Percentiles rank a stretch among this genome's conserved stretches.
Evolutionary conservation across 176 grass and related monocot species (phyloP).

Genomic region (Musa acuminata): DNA sequence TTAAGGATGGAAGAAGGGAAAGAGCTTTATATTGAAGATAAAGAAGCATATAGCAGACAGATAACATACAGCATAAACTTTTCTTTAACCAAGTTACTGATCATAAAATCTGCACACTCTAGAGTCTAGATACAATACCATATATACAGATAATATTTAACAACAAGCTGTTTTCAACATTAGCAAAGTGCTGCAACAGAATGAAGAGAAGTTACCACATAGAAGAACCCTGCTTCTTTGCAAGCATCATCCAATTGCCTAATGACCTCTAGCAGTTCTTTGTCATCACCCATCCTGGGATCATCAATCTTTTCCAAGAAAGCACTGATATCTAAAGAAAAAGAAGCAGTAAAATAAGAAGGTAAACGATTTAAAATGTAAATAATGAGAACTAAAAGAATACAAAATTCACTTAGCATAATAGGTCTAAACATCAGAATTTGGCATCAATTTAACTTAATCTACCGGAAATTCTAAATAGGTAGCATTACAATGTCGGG

Average conservation of each 20-base stretch:
- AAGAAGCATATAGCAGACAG: background rate
- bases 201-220: conserved; percentile 70
- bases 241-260: conserved; percentile 57
- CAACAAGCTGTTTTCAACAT: background rate
- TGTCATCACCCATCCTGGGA: conserved; percentile 26
- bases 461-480: background rate
- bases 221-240: conserved; percentile 80
- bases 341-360: background rate
- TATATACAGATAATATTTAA: no score
- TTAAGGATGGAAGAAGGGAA: no score
- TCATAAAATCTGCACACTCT: no score
- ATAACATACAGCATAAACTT: background rate
- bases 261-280: conserved; percentile 44
- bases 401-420: background rate
- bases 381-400: background rate
- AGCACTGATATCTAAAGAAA: conserved; percentile 45
- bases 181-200: background rate
- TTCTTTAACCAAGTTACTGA: background rate
- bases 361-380: background rate
- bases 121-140: no score
- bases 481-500: background rate
- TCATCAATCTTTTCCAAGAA: conserved; percentile 78
- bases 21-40: background rate
- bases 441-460: background rate
- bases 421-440: background rate